Percentiles rank a stretch among this genome's conserved stretches.
Conservation (phyloP, 116 monocot genomes). For the Iris pallida region DNA sequence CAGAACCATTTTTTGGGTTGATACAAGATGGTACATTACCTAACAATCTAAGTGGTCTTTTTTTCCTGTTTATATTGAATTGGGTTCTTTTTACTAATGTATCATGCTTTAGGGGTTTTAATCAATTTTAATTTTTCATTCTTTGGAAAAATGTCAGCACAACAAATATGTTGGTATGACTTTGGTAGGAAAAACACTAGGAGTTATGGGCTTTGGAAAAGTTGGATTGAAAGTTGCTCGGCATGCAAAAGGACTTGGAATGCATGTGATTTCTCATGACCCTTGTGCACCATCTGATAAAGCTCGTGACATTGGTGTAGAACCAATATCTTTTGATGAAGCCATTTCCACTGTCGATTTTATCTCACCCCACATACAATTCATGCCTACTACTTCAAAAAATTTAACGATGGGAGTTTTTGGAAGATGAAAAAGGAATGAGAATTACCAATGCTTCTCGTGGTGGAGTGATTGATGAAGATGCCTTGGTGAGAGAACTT, state of each 20-base stretch:
- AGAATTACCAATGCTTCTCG: conserved; percentile 68
- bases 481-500: conserved; percentile 69
- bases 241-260: conserved; percentile 75
- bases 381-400: conserved; percentile 64
- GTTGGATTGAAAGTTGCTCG: conserved; percentile 70
- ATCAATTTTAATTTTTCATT: not conserved
- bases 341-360: conserved; percentile 74
- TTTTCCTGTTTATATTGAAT: no score
- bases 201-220: conserved; percentile 66
- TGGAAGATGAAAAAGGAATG: conserved; percentile 54
- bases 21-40: no score
- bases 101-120: no score
- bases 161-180: conserved; percentile 84
- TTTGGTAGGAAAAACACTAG: conserved; percentile 63
- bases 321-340: conserved; percentile 71
- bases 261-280: conserved; percentile 79
- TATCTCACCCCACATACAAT: conserved; percentile 79
- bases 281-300: conserved; percentile 73
- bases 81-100: no score
- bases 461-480: conserved; percentile 91
- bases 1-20: no score
- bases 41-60: no score
- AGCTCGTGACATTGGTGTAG: conserved; percentile 71
- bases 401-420: conserved; percentile 58
- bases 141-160: conserved; percentile 70